Evolutionary conservation across 202 grass and related monocot species (phyloP).

Genomic region (Carex arenaria): DNA sequence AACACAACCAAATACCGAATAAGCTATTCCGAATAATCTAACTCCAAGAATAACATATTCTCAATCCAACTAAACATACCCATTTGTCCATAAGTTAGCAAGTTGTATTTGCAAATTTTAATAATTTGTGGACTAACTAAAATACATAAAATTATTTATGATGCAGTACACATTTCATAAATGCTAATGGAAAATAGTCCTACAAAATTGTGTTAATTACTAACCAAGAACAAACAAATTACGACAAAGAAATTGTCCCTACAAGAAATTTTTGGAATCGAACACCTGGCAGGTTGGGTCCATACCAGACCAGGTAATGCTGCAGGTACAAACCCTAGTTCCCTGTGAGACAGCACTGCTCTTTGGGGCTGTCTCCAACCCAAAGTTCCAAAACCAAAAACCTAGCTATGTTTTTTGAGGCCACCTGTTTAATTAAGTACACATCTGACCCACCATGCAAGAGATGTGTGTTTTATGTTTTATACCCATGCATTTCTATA

Average conservation of each 20-base stretch:
- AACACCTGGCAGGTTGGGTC: conserved; percentile 17
- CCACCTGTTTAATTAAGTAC: conserved; percentile 8
- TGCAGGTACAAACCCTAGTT: conserved; percentile 15
- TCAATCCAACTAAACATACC: too few species aligned
- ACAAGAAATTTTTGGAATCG: background rate
- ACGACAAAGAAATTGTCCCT: background rate
- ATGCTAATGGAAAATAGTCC: too few species aligned
- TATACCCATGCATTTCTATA: background rate
- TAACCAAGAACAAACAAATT: background rate
- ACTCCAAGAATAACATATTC: too few species aligned
- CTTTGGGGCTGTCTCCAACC: conserved; percentile 7
- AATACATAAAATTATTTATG: too few species aligned
- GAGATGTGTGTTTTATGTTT: background rate
- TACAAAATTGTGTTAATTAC: too few species aligned
- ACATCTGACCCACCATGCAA: background rate
- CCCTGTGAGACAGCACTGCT: background rate
- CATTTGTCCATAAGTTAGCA: too few species aligned
- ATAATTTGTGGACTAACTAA: too few species aligned
- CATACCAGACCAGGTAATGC: background rate
- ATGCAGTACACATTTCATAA: too few species aligned
- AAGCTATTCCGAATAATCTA: too few species aligned
- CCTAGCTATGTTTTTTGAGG: conserved; percentile 8
- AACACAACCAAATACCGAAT: too few species aligned
- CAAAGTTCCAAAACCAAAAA: background rate
- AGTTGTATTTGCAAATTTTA: too few species aligned